phyloP scores from a whole-genome alignment of 192 early-diverging fungal genomes.

The Kappamyces sp. region DNA sequence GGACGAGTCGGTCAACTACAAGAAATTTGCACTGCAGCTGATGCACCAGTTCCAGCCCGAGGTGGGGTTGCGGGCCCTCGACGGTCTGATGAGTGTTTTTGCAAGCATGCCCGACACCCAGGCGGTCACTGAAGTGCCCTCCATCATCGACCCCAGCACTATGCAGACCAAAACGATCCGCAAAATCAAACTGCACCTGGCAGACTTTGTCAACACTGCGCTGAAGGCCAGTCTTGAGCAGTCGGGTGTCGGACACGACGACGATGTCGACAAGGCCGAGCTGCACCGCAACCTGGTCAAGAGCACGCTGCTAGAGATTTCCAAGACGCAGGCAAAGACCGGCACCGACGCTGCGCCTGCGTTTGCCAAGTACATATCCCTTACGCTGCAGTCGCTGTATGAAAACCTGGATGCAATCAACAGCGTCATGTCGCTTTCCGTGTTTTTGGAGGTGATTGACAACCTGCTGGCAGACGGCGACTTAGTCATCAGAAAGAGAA shows the following conservation, averaged over 20 bases:
- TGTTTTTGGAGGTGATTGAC: slow-evolving; percentile 67
- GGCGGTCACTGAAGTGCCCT: background rate
- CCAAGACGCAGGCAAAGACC: background rate
- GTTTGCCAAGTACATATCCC: slow-evolving; percentile 12
- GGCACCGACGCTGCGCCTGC: background rate
- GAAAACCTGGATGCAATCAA: slow-evolving; percentile 70
- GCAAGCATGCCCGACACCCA: background rate
- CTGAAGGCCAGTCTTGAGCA: background rate
- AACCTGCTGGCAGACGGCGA: slow-evolving; percentile 44
- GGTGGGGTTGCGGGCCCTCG: slow-evolving; percentile 62
- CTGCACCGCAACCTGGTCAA: slow-evolving; percentile 12
- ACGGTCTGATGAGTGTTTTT: slow-evolving; percentile 44
- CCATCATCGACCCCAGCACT: background rate
- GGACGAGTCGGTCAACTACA: slow-evolving; percentile 57
- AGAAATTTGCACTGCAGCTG: slow-evolving; percentile 70
- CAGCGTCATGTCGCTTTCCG: slow-evolving; percentile 62
- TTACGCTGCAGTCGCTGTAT: slow-evolving; percentile 62
- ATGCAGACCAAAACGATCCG: background rate
- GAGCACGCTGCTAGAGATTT: slow-evolving; percentile 8
- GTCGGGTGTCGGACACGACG: background rate
- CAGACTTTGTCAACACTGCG: slow-evolving; percentile 11
- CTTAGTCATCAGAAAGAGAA: slow-evolving; percentile 59
- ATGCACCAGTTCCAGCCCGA: slow-evolving; percentile 58
- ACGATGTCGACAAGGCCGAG: background rate
- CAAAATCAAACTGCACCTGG: slow-evolving; percentile 16